A percentile compares a stretch with the other conserved stretches of the same genome.
These are phyloP conservation scores for Basipetospora chlamydospora DNA, from an alignment of 2,329 filamentous ascomycete species.

Conservation along the genomic window DNA sequence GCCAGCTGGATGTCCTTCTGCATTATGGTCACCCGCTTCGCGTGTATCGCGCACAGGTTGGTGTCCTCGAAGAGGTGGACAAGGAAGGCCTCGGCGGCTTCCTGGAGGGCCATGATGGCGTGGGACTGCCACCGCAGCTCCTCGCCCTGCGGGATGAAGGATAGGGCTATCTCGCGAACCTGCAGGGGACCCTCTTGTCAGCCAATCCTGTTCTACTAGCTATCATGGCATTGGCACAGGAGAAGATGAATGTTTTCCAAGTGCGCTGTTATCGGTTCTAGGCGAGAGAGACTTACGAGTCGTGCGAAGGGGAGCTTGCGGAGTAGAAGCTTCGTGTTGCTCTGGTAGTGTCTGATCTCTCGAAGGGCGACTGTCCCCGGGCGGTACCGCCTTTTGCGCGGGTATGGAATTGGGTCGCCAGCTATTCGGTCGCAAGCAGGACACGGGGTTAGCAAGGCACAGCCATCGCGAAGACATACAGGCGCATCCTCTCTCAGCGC, in stretches of 20 bases:
- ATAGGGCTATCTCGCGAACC: constrained; percentile 60
- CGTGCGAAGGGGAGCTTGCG: constrained; percentile 68
- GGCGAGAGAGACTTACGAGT: constrained; percentile 34
- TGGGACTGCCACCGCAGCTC: constrained; percentile 92
- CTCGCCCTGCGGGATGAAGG: constrained; percentile 44
- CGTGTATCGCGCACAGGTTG: constrained; percentile 92
- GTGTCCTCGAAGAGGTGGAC: constrained; percentile 94
- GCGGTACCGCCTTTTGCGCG: constrained; percentile 49
- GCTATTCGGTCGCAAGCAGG: too few species aligned
- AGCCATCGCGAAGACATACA: too few species aligned
- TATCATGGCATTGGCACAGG: not conserved
- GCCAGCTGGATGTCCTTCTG: constrained; percentile 96
- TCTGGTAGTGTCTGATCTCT: constrained; percentile 86
- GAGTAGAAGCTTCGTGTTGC: constrained; percentile 74
- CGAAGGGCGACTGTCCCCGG: constrained; percentile 77
- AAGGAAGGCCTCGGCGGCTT: constrained; percentile 90
- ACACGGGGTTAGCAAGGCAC: too few species aligned
- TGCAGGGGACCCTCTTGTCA: too few species aligned
- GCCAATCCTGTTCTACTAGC: too few species aligned
- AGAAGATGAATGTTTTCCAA: too few species aligned
- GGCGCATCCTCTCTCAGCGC: too few species aligned
- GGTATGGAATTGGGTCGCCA: constrained; percentile 55
- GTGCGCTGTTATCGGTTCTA: too few species aligned
- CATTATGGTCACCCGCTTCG: constrained; percentile 93
- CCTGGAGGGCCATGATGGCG: constrained; percentile 83